A percentile compares a stretch with the other conserved stretches of the same genome.
Conservation (phyloP, 306 rosid genomes). For the Abrus precatorius region DNA sequence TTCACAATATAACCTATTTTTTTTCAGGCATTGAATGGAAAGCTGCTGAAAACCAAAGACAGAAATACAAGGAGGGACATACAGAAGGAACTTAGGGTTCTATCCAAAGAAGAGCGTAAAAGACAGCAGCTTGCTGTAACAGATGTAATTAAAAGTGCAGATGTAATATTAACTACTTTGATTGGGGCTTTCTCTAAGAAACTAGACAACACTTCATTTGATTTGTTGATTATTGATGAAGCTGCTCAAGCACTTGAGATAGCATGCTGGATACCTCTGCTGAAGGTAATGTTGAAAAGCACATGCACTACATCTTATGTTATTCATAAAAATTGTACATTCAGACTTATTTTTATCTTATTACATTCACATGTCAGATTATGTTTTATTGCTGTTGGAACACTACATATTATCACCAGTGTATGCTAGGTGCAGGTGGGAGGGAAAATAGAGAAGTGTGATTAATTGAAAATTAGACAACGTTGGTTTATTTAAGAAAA, state of each 20-base stretch:
- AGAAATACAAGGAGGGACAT: conserved; percentile 83
- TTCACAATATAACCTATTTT: conserved; percentile 40
- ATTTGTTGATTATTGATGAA: conserved; percentile 95
- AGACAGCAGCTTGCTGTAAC: conserved; percentile 96
- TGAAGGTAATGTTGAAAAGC: conserved; percentile 73
- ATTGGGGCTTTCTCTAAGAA: conserved; percentile 87
- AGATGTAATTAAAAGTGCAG: conserved; percentile 90
- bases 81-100: conserved; percentile 91
- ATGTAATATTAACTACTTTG: conserved; percentile 89
- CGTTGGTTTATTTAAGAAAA: conserved; percentile 13
- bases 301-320: conserved; percentile 34
- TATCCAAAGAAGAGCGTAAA: conserved; percentile 95
- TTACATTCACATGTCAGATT: conserved; percentile 11
- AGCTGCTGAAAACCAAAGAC: conserved; percentile 91
- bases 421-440: conserved; percentile 14
- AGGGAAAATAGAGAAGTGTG: conserved; percentile 29
- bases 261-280: conserved; percentile 92
- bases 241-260: conserved; percentile 99
- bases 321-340: background rate
- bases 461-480: conserved; percentile 9
- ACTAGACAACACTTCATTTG: conserved; percentile 81
- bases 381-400: conserved; percentile 38
- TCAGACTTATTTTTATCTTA: conserved; percentile 38
- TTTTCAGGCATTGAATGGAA: conserved; percentile 89
- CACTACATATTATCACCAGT: conserved; percentile 36